These are phyloP conservation scores for Chrysophaeum taylorii DNA, from an alignment of 352 stramenopile species.

Conservation along the genomic window DNA sequence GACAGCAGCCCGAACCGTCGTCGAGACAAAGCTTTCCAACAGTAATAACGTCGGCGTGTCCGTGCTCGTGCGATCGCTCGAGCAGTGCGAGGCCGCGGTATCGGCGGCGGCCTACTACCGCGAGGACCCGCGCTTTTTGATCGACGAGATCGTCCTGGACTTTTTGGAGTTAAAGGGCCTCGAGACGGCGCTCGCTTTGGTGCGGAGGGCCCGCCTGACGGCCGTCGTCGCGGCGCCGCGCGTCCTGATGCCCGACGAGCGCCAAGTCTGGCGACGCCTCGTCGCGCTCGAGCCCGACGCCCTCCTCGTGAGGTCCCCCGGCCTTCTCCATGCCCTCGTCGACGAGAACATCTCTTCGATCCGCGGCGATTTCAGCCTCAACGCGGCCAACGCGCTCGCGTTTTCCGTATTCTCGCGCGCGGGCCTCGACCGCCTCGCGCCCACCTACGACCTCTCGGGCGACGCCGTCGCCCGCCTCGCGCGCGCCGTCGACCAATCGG, in stretches of 20 bases:
- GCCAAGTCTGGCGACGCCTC: slow-evolving; percentile 42
- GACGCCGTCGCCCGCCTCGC: slow-evolving; percentile 39
- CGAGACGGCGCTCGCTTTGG: slow-evolving; percentile 30
- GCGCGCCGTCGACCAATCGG: neutral
- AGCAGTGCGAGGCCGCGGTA: neutral
- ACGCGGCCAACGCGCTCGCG: slow-evolving; percentile 48
- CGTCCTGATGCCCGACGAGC: slow-evolving; percentile 48
- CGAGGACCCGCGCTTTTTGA: neutral
- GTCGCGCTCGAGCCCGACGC: slow-evolving; percentile 39
- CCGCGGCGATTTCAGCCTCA: slow-evolving; percentile 48
- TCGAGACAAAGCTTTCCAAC: neutral
- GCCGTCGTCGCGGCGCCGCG: slow-evolving; percentile 41
- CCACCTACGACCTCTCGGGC: slow-evolving; percentile 43
- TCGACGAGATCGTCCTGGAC: slow-evolving; percentile 50
- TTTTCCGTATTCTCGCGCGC: slow-evolving; percentile 32
- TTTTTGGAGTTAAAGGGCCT: slow-evolving; percentile 53
- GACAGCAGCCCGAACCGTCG: neutral
- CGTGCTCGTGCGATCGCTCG: neutral
- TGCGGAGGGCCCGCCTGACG: slow-evolving; percentile 27
- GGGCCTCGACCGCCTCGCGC: slow-evolving; percentile 35
- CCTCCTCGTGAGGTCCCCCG: slow-evolving; percentile 39
- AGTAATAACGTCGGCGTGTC: neutral
- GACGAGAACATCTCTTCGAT: slow-evolving; percentile 39
- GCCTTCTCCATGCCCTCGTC: slow-evolving; percentile 35
- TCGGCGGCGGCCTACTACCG: neutral